Conservation (phyloP, 108 stramenopile species). For the Nitzschia sp. region DNA sequence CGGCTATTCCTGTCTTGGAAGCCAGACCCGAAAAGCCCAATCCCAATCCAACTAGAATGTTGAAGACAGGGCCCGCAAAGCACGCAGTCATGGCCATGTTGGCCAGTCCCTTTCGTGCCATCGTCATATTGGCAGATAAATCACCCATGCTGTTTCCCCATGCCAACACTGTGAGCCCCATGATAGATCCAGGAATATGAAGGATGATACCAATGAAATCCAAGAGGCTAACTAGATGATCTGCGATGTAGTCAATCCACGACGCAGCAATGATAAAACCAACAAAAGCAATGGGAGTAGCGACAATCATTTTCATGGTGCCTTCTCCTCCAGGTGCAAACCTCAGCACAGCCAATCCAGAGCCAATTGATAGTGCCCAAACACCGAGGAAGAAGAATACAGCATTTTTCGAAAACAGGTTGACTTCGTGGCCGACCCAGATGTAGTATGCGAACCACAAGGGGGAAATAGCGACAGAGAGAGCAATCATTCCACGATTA, state of each 20-base stretch:
- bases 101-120: constrained; percentile 91
- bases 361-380: constrained; percentile 28
- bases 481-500: constrained; percentile 69
- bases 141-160: constrained; percentile 76
- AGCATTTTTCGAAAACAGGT: constrained; percentile 30
- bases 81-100: constrained; percentile 92
- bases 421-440: constrained; percentile 49
- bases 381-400: constrained; percentile 34
- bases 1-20: constrained; percentile 34
- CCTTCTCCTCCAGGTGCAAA: constrained; percentile 81
- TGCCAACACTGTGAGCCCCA: constrained; percentile 89
- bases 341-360: constrained; percentile 48
- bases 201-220: constrained; percentile 81
- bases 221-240: constrained; percentile 85
- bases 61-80: constrained; percentile 97
- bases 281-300: constrained; percentile 79
- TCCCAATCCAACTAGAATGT: constrained; percentile 85
- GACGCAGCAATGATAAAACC: constrained; percentile 90
- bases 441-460: constrained; percentile 76
- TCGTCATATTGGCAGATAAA: constrained; percentile 89
- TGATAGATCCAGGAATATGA: constrained; percentile 77
- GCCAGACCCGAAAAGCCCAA: constrained; percentile 62
- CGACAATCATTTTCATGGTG: constrained; percentile 65
- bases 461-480: constrained; percentile 72
- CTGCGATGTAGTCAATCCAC: constrained; percentile 95